Conservation (phyloP, 2,329 filamentous ascomycete genomes). For the Aspergillus brunneoviolaceus region DNA sequence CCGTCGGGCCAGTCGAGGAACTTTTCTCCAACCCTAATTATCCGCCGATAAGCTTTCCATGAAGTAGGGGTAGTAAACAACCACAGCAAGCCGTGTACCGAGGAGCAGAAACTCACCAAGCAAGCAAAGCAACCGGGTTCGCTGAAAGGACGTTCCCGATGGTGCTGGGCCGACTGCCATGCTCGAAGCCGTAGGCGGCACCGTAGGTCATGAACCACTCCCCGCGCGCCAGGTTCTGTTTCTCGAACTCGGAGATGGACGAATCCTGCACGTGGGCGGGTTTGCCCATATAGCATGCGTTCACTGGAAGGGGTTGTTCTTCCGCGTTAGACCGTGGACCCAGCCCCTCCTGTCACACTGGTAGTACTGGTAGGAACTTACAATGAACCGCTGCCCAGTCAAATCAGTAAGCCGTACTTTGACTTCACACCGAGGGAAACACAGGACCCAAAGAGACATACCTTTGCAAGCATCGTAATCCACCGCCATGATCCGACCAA, state of each 20-base stretch:
- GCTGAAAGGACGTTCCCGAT: constrained; percentile 36
- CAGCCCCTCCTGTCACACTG: no score
- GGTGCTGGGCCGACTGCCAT: constrained; percentile 34
- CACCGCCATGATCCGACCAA: constrained; percentile 27
- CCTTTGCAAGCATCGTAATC: constrained; percentile 34
- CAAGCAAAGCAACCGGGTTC: constrained; percentile 33
- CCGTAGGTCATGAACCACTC: constrained; percentile 22
- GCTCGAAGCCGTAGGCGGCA: constrained; percentile 29
- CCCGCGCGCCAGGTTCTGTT: constrained; percentile 30
- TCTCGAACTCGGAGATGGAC: constrained; percentile 22
- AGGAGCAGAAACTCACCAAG: constrained; percentile 25
- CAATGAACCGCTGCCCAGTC: constrained; percentile 28
- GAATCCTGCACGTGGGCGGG: constrained; percentile 26
- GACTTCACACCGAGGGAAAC: neutral
- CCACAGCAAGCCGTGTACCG: no score
- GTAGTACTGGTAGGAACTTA: constrained; percentile 14
- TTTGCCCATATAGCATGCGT: constrained; percentile 25
- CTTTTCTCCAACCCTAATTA: constrained; percentile 41
- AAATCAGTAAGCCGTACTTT: neutral
- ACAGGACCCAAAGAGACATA: neutral
- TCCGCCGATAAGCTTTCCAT: neutral
- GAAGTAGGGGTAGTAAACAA: no score
- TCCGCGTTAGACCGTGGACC: neutral
- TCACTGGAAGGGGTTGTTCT: constrained; percentile 22
- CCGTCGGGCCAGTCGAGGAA: constrained; percentile 41